Evolutionary conservation across 495 filamentous ascomycete genomes (phyloP), one percentile per base, ranked within the genome.

Genomic region (Xylaria scruposa): DNA sequence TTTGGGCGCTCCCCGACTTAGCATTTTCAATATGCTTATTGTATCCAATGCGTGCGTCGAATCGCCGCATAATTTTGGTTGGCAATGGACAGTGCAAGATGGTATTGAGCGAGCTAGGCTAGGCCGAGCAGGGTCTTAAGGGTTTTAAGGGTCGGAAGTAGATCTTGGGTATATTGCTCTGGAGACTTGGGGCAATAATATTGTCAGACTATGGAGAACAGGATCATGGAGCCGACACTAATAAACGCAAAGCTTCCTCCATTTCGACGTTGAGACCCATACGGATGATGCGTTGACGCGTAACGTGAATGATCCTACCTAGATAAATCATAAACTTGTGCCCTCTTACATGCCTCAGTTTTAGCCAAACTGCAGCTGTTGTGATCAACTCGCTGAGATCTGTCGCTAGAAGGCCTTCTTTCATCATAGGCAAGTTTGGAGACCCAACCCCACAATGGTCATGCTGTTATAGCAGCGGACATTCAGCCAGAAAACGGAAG

Each of bases 361-460:
- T 21, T 49, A 49, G 47, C 47, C 19, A 21, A 21, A 21, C n/a
- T 49, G 47, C n/a, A 49, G 47, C 17, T 49, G 4, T 49, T 21
- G 3, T 49, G 47, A 49, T 49, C n/a, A 49, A 49, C 44, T 46
- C 44, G 44, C 44, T 46, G 44, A 21, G 47, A 49, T 49, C 47
- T 8, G 9, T 49, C n/a, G 47, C 47, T 21, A 49, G 47, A 21
- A 49, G 47, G 47, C 47, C 47, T 49, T 49, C 15, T 49, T 49
- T 49, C n/a, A 49, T 49, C n/a, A 49, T 49, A 49, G n/a, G 47
- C 47, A 49, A 49, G n/a, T 49, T 49, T 21, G n/a, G n/a, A 21
- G n/a, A 21, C 53, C 53, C 24, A 56, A 56, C 13, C 53, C 49
- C 24, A 10, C 17, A 56, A 56, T 56, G 24, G 53, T 17, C 10